Evolutionary conservation across 2,329 filamentous ascomycete genomes (phyloP).

Genomic region (Cordyceps pruinosa): DNA sequence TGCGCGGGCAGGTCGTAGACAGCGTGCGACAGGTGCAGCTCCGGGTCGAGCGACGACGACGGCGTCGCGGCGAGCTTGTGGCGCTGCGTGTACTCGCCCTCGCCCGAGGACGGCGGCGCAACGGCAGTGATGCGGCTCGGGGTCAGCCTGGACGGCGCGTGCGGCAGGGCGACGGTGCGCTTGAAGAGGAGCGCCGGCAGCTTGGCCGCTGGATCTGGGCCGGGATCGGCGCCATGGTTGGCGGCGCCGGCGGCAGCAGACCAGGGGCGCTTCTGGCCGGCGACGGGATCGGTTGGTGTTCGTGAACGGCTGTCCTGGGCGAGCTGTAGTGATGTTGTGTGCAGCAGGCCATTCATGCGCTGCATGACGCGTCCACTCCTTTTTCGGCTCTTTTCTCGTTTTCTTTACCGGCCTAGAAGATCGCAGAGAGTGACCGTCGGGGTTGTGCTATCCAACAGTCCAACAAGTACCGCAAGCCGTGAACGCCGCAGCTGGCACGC

Average conservation of each 20-base stretch:
- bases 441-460: not conserved
- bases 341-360: slow-evolving; percentile 35
- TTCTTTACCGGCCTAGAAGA: not conserved
- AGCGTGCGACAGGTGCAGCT: slow-evolving; percentile 55
- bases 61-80: slow-evolving; percentile 46
- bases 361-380: slow-evolving; percentile 25
- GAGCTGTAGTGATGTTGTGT: slow-evolving; percentile 46
- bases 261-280: slow-evolving; percentile 41
- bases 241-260: slow-evolving; percentile 19
- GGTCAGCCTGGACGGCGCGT: slow-evolving; percentile 23
- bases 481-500: not conserved
- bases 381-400: not conserved
- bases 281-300: slow-evolving; percentile 22
- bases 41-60: slow-evolving; percentile 42
- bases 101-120: slow-evolving; percentile 15
- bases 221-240: slow-evolving; percentile 12
- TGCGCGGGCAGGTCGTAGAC: slow-evolving; percentile 54
- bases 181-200: slow-evolving; percentile 24
- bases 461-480: not conserved
- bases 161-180: slow-evolving; percentile 26
- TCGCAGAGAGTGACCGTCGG: not conserved
- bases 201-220: slow-evolving; percentile 7
- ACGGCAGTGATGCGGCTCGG: slow-evolving; percentile 42
- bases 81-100: slow-evolving; percentile 53
- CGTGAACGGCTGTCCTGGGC: slow-evolving; percentile 33